Evolutionary conservation across 163 green algal species (phyloP), one percentile per base, ranked within the genome.

Genomic region (Scenedesmus sp.): DNA sequence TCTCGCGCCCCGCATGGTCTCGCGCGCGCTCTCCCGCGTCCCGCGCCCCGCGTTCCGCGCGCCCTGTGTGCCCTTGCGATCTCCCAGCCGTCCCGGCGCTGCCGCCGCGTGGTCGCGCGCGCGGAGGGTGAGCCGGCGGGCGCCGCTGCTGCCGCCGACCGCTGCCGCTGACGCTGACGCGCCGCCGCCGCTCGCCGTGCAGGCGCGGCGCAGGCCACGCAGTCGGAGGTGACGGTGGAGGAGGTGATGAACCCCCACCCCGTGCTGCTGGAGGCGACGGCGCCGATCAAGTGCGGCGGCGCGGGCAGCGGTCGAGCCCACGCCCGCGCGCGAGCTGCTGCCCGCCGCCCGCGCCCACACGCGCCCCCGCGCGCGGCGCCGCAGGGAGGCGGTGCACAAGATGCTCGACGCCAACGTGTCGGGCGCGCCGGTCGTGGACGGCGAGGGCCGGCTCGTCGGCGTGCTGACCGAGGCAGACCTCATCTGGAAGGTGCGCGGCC

Each of bases 391-490:
- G 42, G 81, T 81, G 11, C 75, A 75, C 58, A 63, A 64, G 20
- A 66, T 86, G 81, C 51, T 86, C 0, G 74, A 86, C 22, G 67
- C 78, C 2, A 60, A 86, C 54, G 54, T 86, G 31, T 60, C 62
- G n/a, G 69, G 81, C 20, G 81, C 69, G 0, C 81, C 81, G 4
- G 81, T 86, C 13, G 75, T 86, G 15, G 73, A 86, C 29, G 48
- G 60, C 24, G 13, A 26, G 7, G 81, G 81, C 14, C 15, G 76
- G 2, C 53, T 86, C 28, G 54, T 84, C 1, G 81, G 81, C 14
- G 51, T 86, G 3, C 63, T 86, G 1, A 66, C 75, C 36, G 81
- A 86, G 53, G 74, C 33, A 34, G 81, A 86, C n/a, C 34, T 86
- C 17, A 86, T 86, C 67, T 81, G 67, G 69, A 86, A 86, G 75